phyloP scores from a whole-genome alignment of 2,329 filamentous ascomycete species.

The Ceratocystiopsis sp. region DNA sequence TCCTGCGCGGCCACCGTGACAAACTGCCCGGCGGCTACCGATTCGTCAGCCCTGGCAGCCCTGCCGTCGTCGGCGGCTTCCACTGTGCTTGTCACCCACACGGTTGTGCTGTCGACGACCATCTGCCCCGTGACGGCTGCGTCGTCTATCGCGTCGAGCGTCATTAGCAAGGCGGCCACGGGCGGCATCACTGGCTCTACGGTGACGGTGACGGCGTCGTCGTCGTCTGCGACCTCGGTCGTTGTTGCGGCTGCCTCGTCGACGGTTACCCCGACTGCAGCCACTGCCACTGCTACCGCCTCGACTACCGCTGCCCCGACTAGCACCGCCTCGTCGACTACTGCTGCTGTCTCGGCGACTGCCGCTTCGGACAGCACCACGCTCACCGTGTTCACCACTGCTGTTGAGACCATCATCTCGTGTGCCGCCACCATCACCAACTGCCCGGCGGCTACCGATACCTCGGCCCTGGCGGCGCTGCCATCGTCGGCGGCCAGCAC shows the following conservation, averaged over 20 bases:
- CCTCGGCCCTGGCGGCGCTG: no score
- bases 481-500: conserved; percentile 10
- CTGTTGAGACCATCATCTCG: conserved; percentile 19
- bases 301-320: conserved; percentile 12
- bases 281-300: background rate
- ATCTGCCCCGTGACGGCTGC: conserved; percentile 25
- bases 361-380: no score
- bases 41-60: conserved; percentile 20
- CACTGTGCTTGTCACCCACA: conserved; percentile 21
- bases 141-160: conserved; percentile 20
- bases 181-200: conserved; percentile 20
- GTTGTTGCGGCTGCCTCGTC: conserved; percentile 14
- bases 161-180: conserved; percentile 15
- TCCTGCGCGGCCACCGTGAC: conserved; percentile 13
- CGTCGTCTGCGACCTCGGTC: conserved; percentile 1
- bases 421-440: conserved; percentile 18
- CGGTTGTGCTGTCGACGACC: conserved; percentile 20
- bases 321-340: conserved; percentile 7
- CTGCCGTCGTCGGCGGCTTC: conserved; percentile 15
- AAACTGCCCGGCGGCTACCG: conserved; percentile 15
- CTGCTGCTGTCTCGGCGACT: no score
- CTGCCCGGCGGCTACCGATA: conserved; percentile 17
- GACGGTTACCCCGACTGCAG: background rate
- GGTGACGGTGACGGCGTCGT: conserved; percentile 17
- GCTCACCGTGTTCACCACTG: conserved; percentile 17